Conservation (phyloP, 2,329 filamentous ascomycete species). For the Cordyceps sp. region DNA sequence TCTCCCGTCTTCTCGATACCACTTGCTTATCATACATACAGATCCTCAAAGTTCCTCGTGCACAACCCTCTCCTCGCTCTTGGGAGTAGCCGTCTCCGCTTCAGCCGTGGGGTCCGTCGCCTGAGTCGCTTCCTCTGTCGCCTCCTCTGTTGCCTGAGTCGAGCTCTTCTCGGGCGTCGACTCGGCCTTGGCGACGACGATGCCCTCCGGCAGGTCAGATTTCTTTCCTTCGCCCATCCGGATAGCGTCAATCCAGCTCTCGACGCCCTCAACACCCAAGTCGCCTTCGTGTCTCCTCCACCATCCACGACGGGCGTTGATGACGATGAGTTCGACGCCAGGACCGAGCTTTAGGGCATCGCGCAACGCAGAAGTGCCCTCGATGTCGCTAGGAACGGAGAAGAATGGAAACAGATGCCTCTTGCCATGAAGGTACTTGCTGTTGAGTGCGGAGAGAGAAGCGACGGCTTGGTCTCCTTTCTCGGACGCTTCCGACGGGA, state of each 20-base stretch:
- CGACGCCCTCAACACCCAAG: slow-evolving; percentile 45
- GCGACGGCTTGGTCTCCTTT: slow-evolving; percentile 39
- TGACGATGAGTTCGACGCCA: slow-evolving; percentile 56
- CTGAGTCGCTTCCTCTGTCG: slow-evolving; percentile 1
- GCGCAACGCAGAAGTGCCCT: slow-evolving; percentile 23
- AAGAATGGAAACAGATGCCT: slow-evolving; percentile 72
- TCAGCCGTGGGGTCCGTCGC: slow-evolving; percentile 3
- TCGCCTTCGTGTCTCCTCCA: slow-evolving; percentile 56
- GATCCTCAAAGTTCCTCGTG: slow-evolving; percentile 34
- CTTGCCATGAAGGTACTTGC: slow-evolving; percentile 53
- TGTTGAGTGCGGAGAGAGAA: slow-evolving; percentile 54
- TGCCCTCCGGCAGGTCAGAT: slow-evolving; percentile 49
- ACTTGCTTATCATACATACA: not conserved
- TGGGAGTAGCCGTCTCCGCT: slow-evolving; percentile 8
- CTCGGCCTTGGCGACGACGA: slow-evolving; percentile 22
- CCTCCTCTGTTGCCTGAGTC: not conserved
- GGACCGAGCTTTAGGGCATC: slow-evolving; percentile 38
- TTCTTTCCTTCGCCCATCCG: slow-evolving; percentile 76
- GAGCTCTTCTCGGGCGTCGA: not conserved
- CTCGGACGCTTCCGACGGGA: slow-evolving; percentile 35
- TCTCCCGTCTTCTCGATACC: no score
- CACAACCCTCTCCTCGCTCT: slow-evolving; percentile 12
- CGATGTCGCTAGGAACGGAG: slow-evolving; percentile 41
- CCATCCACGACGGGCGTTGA: slow-evolving; percentile 79
- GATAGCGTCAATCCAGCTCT: slow-evolving; percentile 82